Evolutionary conservation across 306 rosid genomes (phyloP).

Genomic region (Prinsepia uniflora): DNA sequence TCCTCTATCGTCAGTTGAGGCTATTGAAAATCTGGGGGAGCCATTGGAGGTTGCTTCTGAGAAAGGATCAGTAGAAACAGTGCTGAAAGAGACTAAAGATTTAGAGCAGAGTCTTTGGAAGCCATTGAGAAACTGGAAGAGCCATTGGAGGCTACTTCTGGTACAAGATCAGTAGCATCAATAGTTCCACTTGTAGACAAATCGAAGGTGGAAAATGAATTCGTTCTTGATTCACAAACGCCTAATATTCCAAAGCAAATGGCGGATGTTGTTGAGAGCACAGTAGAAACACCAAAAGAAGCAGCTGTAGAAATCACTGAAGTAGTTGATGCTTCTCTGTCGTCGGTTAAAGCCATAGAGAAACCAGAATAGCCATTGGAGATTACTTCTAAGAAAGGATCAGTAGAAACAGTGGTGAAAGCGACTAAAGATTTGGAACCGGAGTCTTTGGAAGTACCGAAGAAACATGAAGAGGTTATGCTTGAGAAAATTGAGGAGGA

Average conservation of each 20-base stretch:
- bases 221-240: slow-evolving; percentile 25
- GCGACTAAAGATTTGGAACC: slow-evolving; percentile 15
- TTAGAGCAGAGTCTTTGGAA: slow-evolving; percentile 3
- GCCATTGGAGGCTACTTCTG: too few species aligned
- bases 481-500: slow-evolving; percentile 26
- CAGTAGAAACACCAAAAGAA: not conserved
- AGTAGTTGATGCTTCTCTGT: slow-evolving; percentile 22
- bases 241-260: slow-evolving; percentile 20
- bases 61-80: slow-evolving; percentile 17
- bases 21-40: slow-evolving; percentile 25
- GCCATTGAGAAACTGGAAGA: slow-evolving; percentile 28
- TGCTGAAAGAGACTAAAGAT: slow-evolving; percentile 24
- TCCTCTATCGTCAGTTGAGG: slow-evolving; percentile 22
- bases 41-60: slow-evolving; percentile 19
- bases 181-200: slow-evolving; percentile 11
- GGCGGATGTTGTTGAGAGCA: slow-evolving; percentile 16
- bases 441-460: slow-evolving; percentile 20
- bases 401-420: slow-evolving; percentile 13
- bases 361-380: slow-evolving; percentile 18
- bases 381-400: slow-evolving; percentile 25
- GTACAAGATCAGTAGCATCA: too few species aligned
- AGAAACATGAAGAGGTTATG: slow-evolving; percentile 20
- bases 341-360: slow-evolving; percentile 25
- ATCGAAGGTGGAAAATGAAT: slow-evolving; percentile 30
- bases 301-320: too few species aligned